Base-by-base conservation (phyloP, 2,329 filamentous ascomycete genomes). In the Pseudonectria buxi region DNA sequence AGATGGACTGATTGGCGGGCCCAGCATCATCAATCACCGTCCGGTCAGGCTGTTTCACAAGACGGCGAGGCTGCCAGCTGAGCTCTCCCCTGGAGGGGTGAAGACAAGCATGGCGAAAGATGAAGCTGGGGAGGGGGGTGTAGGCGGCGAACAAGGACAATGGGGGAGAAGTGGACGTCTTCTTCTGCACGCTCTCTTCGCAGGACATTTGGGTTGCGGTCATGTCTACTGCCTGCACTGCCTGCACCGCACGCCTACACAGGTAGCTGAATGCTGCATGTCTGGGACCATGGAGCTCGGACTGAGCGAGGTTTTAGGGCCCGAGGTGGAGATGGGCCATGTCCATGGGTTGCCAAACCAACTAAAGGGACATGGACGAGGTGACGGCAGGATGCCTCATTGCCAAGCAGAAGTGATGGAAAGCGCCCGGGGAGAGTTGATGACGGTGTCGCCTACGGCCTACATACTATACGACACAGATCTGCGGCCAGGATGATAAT, bases 31-130 rank as follows among this genome's bases (percentile, higher is more conserved):
- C 35, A 32, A 32, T 28, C 30, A 36, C 35, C 24, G 32, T 24
- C 31, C 26, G 14, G 26, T 25, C 30, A 27, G 32, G 28, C 9
- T 42, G 48, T 53, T 50, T 43, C 36, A 53, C 48, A 42, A 36
- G 22, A 28, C 28, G 33, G 18, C 24, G 32, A 44, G 44, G 37
- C 30, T 42, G 37, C 33, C 18, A 22, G 18, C 18, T 22, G 18
- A 9, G 18, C 18, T 22, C 18, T 22, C 18, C 18, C 18, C 5
- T 22, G 18, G 9, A 22, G 18, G 18, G 9, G 18, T 22, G 18
- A 9, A 22, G 9, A 22, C 5, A 9, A 5, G 18, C 5, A 22
- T 22, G 18, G 18, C 18, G 9, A 9, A 22, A 22, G 18, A 22
- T 9, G 9, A 22, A 9, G n/a, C n/a, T n/a, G 18, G 18, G 18